These are phyloP conservation scores for Boechera retrofracta DNA, from an alignment of 345 rosid species.

Conservation along the genomic window DNA sequence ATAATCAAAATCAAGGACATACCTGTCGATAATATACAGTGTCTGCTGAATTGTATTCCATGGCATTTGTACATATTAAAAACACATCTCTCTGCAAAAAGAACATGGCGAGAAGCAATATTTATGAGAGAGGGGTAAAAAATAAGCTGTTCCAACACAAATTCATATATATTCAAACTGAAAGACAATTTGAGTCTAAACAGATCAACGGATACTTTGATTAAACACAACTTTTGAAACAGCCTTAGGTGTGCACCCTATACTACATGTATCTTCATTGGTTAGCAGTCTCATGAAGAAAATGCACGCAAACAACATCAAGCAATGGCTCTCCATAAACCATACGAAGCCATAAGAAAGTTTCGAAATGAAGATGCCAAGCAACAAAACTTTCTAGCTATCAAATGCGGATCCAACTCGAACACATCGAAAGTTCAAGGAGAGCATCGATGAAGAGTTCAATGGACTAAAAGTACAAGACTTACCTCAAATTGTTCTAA, in stretches of 20 bases:
- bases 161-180: slow-evolving; percentile 1
- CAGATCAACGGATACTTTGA: background rate
- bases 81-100: slow-evolving; percentile 78
- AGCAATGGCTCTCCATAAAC: slow-evolving; percentile 2
- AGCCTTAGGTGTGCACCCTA: slow-evolving; percentile 8
- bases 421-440: background rate
- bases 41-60: slow-evolving; percentile 94
- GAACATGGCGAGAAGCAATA: slow-evolving; percentile 9
- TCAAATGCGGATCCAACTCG: slow-evolving; percentile 20
- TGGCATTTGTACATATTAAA: slow-evolving; percentile 89
- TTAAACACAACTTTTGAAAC: slow-evolving; percentile 16
- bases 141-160: slow-evolving; percentile 3
- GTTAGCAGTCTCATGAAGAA: slow-evolving; percentile 4
- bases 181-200: slow-evolving; percentile 13
- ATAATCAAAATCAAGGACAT: slow-evolving; percentile 33
- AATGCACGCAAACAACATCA: slow-evolving; percentile 31
- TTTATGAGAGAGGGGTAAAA: background rate
- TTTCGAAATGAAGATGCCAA: background rate
- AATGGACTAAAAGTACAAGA: background rate
- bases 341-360: background rate
- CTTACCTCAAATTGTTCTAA: slow-evolving; percentile 93
- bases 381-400: slow-evolving; percentile 31
- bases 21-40: slow-evolving; percentile 95
- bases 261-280: slow-evolving; percentile 11
- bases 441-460: background rate